Evolutionary conservation across 257 asterid species (phyloP), one percentile per base, ranked within the genome.

Genomic region (Buddleja alternifolia): DNA sequence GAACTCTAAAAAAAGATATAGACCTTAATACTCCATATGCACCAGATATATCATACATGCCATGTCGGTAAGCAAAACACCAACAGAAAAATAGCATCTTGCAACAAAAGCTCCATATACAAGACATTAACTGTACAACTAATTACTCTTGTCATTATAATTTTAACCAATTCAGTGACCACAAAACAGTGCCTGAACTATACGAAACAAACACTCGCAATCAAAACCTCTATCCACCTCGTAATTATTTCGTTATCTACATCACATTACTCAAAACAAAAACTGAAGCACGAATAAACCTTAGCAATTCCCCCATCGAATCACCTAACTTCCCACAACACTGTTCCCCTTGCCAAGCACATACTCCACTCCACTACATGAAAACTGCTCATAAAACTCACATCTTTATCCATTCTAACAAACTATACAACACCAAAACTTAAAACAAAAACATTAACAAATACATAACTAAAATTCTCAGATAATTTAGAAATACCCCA

Each of bases 401-500:
- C 54, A 62, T 19, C 6, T 53, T 40, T 47, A 25, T 46, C 16
- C n/a, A 51, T n/a, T 6, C 47, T 37, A 72, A 46, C 48, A 10
- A n/a, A 54, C 57, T 60, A 6, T 9, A 10, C 20, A 25, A 37
- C 50, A 56, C 10, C 39, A 69, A 36, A 48, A 63, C 16, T 61
- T 19, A 32, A 48, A 48, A 14, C 6, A 45, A 53, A 8, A 67
- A 48, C 16, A 36, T 2, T 0, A 29, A n/a, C 1, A 46, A 2
- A 66, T 32, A 4, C 10, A 20, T 12, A 53, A 19, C 48, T 40
- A 24, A 51, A 60, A 44, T 47, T n/a, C 12, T 4, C 20, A 2
- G 6, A 7, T 53, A 76, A 53, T 34, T 50, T 9, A 20, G 16
- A 59, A 56, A 53, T 83, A 93, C 98, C 98, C 98, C 88, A 93